Evolutionary conservation across 2,329 filamentous ascomycete species (phyloP).

Genomic region (Teratosphaeria viscida): DNA sequence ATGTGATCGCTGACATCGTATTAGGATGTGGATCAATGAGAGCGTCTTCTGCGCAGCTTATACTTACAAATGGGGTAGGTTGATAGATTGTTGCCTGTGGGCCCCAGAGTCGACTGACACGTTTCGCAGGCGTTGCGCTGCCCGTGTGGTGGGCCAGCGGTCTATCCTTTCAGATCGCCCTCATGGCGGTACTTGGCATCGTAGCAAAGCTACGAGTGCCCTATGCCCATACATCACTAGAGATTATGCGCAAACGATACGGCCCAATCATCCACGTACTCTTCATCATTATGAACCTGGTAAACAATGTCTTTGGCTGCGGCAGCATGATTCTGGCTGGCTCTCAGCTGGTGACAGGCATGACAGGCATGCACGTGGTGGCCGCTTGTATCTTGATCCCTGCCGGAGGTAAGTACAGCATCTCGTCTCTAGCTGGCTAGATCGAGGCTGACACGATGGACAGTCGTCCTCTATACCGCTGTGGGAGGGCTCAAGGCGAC

Average conservation of each 20-base stretch:
- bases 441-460: background rate
- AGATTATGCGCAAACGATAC: constrained; percentile 36
- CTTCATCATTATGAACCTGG: constrained; percentile 19
- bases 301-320: constrained; percentile 31
- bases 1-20: background rate
- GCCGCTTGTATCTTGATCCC: constrained; percentile 38
- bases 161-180: constrained; percentile 38
- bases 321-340: constrained; percentile 22
- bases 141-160: constrained; percentile 28
- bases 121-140: constrained; percentile 8
- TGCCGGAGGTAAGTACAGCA: constrained; percentile 29
- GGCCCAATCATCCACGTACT: constrained; percentile 16
- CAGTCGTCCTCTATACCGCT: constrained; percentile 39
- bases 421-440: background rate
- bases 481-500: constrained; percentile 41
- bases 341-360: constrained; percentile 19
- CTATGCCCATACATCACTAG: constrained; percentile 41
- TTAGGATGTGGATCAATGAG: constrained; percentile 32
- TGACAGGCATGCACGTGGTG: constrained; percentile 40
- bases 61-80: constrained; percentile 21
- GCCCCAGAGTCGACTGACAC: background rate
- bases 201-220: constrained; percentile 41
- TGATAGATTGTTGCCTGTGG: background rate
- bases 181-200: constrained; percentile 41
- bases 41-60: constrained; percentile 30